Percentiles rank a stretch among this genome's conserved stretches.
phyloP scores from a whole-genome alignment of 164 flowering plant species.

The grape (Vitis vinifera) region ASM3070453v1 NC_081810.1:24497001-24497500 shows the following conservation, averaged over 20 bases:
- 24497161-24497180: slow-evolving; percentile 54
- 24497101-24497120: neutral
- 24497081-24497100: neutral
- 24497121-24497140: neutral
- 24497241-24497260: slow-evolving; percentile 59
- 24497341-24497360: too few species aligned
- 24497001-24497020: slow-evolving; percentile 40
- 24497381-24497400: too few species aligned
- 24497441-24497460: too few species aligned
- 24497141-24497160: slow-evolving; percentile 26
- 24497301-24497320: too few species aligned
- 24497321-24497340: too few species aligned
- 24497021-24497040: slow-evolving; percentile 54
- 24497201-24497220: slow-evolving; percentile 43
- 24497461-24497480: too few species aligned
- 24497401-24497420: too few species aligned
- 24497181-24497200: slow-evolving; percentile 40
- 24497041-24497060: slow-evolving; percentile 45
- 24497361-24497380: too few species aligned
- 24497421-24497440: too few species aligned
- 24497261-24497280: slow-evolving; percentile 25
- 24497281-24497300: too few species aligned
- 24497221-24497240: slow-evolving; percentile 40
- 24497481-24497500: too few species aligned
- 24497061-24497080: neutral